phyloP scores from a whole-genome alignment of 78 protist species.

The Mantamonas sphyraenae region DNA sequence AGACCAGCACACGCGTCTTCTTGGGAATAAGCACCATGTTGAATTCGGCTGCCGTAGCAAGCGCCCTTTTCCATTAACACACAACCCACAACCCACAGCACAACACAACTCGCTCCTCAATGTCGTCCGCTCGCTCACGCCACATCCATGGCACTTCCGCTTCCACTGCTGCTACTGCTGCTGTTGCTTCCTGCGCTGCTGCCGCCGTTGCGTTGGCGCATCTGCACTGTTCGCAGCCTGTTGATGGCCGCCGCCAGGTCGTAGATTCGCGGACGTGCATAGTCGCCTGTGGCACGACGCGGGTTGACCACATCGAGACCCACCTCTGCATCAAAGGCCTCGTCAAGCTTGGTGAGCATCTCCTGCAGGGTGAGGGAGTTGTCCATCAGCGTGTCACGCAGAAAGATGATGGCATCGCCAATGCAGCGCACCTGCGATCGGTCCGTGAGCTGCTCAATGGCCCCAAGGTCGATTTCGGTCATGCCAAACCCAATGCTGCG shows the following conservation, averaged over 20 bases:
- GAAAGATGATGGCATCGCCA: neutral
- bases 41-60: neutral
- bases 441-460: constrained; percentile 17
- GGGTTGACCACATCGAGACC: neutral
- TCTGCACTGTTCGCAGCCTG: constrained; percentile 14
- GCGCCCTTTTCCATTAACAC: no score
- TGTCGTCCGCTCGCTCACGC: no score
- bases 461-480: neutral
- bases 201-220: no score
- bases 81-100: no score
- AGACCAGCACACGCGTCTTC: constrained; percentile 26
- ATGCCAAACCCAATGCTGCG: neutral
- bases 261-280: constrained; percentile 2
- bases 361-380: neutral
- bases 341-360: neutral
- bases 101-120: no score
- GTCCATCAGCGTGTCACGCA: no score
- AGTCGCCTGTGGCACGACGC: neutral
- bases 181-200: no score
- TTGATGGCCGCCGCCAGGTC: constrained; percentile 14
- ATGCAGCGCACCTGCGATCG: neutral
- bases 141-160: no score
- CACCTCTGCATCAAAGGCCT: neutral
- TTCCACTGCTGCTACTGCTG: no score
- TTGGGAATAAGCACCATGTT: constrained; percentile 27